Evolutionary conservation across 306 rosid genomes (phyloP).

Genomic region (Cotoneaster glaucophyllus): DNA sequence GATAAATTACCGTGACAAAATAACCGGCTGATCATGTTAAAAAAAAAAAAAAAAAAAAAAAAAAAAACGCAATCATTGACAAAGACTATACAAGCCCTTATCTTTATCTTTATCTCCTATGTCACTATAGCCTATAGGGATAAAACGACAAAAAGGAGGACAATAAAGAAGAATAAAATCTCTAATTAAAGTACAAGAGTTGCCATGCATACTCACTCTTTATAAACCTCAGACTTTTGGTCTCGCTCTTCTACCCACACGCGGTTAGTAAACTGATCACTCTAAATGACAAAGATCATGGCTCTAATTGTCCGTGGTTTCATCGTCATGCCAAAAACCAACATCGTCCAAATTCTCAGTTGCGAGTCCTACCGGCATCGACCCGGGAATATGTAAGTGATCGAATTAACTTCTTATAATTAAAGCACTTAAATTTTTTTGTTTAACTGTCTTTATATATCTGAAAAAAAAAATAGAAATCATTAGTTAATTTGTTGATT

Average conservation of each 20-base stretch:
- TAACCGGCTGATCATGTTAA: too few relatives aligned
- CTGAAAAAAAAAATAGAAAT: not conserved
- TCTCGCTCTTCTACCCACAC: not conserved
- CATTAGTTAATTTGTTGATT: not conserved
- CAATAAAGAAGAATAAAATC: not conserved
- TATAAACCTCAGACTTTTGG: not conserved
- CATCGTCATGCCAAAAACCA: not conserved
- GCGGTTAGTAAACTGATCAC: not conserved
- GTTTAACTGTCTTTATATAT: not conserved
- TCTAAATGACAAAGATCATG: not conserved
- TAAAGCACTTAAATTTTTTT: not conserved
- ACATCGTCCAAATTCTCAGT: not conserved
- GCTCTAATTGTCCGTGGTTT: not conserved
- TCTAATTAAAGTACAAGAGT: not conserved
- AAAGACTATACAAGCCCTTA: not conserved
- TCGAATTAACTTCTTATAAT: not conserved
- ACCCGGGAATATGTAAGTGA: not conserved
- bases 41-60: not conserved
- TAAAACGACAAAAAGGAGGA: not conserved
- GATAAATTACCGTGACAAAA: too few relatives aligned
- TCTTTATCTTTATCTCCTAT: not conserved
- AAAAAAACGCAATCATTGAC: not conserved
- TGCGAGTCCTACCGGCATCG: not conserved
- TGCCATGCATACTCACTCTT: not conserved
- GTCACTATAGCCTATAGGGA: not conserved